Evolutionary conservation across 768 basidiomycete species (phyloP).

Genomic region (Russula virescens): DNA sequence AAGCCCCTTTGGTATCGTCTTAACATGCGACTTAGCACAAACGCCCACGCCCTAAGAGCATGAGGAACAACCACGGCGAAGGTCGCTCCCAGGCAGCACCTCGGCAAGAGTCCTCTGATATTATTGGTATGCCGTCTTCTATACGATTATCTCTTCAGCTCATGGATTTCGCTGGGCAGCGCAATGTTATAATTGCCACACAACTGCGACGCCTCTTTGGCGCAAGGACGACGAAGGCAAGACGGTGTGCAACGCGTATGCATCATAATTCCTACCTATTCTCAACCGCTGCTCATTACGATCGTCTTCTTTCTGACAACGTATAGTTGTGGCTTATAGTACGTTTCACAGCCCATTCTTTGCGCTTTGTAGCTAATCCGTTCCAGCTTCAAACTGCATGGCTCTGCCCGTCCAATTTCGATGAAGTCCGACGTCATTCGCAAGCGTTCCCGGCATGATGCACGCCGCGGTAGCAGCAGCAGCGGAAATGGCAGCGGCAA

Average conservation of each 20-base stretch:
- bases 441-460: slow-evolving; percentile 79
- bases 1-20: slow-evolving; percentile 6
- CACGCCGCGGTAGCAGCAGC: slow-evolving; percentile 45
- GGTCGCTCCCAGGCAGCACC: slow-evolving; percentile 57
- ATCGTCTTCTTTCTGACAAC: not conserved
- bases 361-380: slow-evolving; percentile 4
- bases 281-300: not conserved
- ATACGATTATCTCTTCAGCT: not conserved
- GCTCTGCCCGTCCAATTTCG: slow-evolving; percentile 78
- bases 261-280: slow-evolving; percentile 24
- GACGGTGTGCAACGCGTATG: slow-evolving; percentile 87
- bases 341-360: slow-evolving; percentile 32
- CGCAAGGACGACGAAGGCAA: slow-evolving; percentile 88
- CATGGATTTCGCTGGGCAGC: slow-evolving; percentile 33
- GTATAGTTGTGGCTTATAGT: slow-evolving; percentile 71
- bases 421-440: slow-evolving; percentile 92
- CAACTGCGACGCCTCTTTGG: slow-evolving; percentile 85
- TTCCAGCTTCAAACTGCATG: slow-evolving; percentile 68
- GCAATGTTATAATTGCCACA: slow-evolving; percentile 88
- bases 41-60: slow-evolving; percentile 81
- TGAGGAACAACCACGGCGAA: slow-evolving; percentile 74
- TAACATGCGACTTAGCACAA: slow-evolving; percentile 52
- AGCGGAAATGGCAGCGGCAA: slow-evolving; percentile 29
- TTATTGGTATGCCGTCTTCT: slow-evolving; percentile 50
- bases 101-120: slow-evolving; percentile 66